Percentiles rank a stretch among this genome's conserved stretches.
Conservation (phyloP, 306 rosid species). For the Quillaja saponaria region DNA sequence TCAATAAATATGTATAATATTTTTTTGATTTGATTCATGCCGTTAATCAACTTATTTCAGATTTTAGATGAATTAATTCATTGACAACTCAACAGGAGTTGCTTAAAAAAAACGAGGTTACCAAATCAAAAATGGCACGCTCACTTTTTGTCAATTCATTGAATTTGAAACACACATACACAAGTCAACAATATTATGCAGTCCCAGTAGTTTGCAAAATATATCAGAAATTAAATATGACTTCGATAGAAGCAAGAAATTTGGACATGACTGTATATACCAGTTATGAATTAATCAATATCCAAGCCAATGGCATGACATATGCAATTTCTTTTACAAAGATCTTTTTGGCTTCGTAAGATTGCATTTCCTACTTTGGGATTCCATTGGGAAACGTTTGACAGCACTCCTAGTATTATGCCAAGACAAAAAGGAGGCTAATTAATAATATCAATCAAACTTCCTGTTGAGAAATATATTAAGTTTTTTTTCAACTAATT, state of each 20-base stretch:
- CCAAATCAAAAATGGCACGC: background rate
- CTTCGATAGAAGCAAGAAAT: slow-evolving; percentile 40
- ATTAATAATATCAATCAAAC: slow-evolving; percentile 42
- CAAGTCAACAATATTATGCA: slow-evolving; percentile 31
- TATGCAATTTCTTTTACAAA: slow-evolving; percentile 40
- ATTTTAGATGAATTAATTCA: no score
- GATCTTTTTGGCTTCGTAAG: slow-evolving; percentile 47
- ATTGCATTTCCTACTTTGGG: slow-evolving; percentile 44
- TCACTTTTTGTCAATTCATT: slow-evolving; percentile 10
- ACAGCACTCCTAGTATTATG: slow-evolving; percentile 48
- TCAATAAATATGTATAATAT: no score
- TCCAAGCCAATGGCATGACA: no score
- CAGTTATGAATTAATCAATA: no score
- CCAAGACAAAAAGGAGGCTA: slow-evolving; percentile 53
- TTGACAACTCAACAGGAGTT: no score
- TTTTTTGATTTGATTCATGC: no score
- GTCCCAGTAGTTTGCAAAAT: slow-evolving; percentile 12
- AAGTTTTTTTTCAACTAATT: slow-evolving; percentile 4
- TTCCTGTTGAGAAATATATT: slow-evolving; percentile 25
- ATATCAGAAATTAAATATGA: background rate
- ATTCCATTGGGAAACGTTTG: slow-evolving; percentile 48
- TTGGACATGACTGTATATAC: no score
- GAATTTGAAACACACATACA: slow-evolving; percentile 13
- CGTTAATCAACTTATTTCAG: no score
- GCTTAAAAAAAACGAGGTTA: no score